phyloP scores from a whole-genome alignment of 1,284 basidiomycete species.

The Acaromyces ingoldii region DNA sequence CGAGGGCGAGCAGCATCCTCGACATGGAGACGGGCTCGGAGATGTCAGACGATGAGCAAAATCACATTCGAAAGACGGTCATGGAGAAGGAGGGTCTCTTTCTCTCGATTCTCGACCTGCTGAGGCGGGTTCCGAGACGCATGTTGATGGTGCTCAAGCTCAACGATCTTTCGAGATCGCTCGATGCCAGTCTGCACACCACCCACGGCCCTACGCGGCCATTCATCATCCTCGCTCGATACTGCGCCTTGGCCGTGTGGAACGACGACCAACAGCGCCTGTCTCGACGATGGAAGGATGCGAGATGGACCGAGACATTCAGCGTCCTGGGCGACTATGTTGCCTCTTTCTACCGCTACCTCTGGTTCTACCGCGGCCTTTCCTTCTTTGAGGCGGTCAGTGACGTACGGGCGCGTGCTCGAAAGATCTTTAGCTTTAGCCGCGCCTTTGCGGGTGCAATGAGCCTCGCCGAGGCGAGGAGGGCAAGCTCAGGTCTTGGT shows the following conservation, averaged over 20 bases:
- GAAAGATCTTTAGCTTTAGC: slow-evolving; percentile 13
- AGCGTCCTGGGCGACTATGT: slow-evolving; percentile 61
- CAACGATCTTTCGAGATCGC: slow-evolving; percentile 55
- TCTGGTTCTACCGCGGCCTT: slow-evolving; percentile 46
- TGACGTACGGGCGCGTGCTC: slow-evolving; percentile 24
- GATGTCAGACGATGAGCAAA: slow-evolving; percentile 43
- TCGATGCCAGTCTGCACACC: slow-evolving; percentile 58
- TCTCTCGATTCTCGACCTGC: slow-evolving; percentile 38
- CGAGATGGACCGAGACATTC: slow-evolving; percentile 40
- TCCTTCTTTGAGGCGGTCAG: slow-evolving; percentile 39
- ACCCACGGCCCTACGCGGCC: slow-evolving; percentile 55
- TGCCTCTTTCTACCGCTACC: slow-evolving; percentile 32
- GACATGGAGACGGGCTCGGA: slow-evolving; percentile 34
- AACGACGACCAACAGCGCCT: slow-evolving; percentile 63
- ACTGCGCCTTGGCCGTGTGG: slow-evolving; percentile 80
- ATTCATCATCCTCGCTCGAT: slow-evolving; percentile 86
- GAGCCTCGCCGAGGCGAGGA: slow-evolving; percentile 24
- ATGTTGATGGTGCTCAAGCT: slow-evolving; percentile 52
- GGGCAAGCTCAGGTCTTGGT: slow-evolving; percentile 26
- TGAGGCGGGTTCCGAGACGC: slow-evolving; percentile 42
- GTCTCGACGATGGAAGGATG: slow-evolving; percentile 15
- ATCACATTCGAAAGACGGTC: slow-evolving; percentile 50
- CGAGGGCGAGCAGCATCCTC: slow-evolving; percentile 35
- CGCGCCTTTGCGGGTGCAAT: slow-evolving; percentile 15
- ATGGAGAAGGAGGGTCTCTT: slow-evolving; percentile 50